Evolutionary conservation across 106 monocot genomes (phyloP), one percentile per base, ranked within the genome.

Genomic region (Agapanthus africanus): DNA sequence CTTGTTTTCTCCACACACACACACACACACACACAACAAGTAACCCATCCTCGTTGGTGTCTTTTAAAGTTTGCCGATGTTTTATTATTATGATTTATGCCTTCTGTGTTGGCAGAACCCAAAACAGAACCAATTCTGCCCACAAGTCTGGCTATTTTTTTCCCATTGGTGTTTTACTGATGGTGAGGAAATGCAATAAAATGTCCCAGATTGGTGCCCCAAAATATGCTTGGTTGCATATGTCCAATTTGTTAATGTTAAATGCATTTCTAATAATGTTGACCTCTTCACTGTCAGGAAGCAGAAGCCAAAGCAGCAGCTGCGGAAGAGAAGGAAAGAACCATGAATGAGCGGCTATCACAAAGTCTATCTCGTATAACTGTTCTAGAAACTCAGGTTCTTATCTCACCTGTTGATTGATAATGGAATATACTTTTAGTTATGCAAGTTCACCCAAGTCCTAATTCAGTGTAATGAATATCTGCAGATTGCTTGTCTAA

Each of bases 231-330:
- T 36, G 36, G 36, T 33, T 36, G 35, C 4, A 26, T 36, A 35
- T 61, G 36, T 35, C 35, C 36, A 8, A 26, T n/a, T 61, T 36
- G 4, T 61, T 36, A 6, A 35, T n/a, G 18, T 61, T 18, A 36
- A 36, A 18, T 61, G 1, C 36, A 8, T 7, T 42, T 28, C 26
- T 66, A 14, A 68, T 33, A 27, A 49, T 67, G 11, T 46, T 34
- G 2, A 39, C n/a, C 23, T 70, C 52, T 19, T 35, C 15, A 51
- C 42, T 37, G 65, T 63, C 80, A 97, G 97, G 92, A 92, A 54
- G 92, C 97, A 57, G 97, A 97, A 83, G 97, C 97, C 63, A 92
- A 87, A 81, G 92, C 97, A 68, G 92, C 92, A 1, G 89, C 80
- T 65, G 89, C 92, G 52, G 97, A 92, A 69, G 97, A 97, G 64